Conservation (phyloP, 768 basidiomycete species). For the Strobilomyces dryophilus region DNA sequence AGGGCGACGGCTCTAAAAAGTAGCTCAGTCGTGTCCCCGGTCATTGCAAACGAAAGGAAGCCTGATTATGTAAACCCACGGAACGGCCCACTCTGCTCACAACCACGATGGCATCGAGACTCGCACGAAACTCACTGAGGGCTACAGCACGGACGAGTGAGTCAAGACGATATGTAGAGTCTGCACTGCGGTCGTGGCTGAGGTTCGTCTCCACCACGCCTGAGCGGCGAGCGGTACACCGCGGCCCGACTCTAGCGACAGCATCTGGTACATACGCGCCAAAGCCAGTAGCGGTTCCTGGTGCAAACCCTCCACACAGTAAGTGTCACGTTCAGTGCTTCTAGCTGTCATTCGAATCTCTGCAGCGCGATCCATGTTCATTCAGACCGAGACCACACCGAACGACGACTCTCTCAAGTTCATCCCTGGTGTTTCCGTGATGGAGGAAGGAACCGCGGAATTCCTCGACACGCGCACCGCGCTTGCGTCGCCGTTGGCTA, state of each 20-base stretch:
- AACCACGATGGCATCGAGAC: slow-evolving; percentile 19
- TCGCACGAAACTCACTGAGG: slow-evolving; percentile 16
- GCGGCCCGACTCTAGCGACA: slow-evolving; percentile 33
- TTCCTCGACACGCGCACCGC: slow-evolving; percentile 89
- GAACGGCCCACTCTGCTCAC: slow-evolving; percentile 3
- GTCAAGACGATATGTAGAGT: slow-evolving; percentile 5
- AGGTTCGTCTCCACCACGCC: slow-evolving; percentile 24
- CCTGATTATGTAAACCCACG: slow-evolving; percentile 20
- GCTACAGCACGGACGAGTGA: background rate
- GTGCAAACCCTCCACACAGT: slow-evolving; percentile 33
- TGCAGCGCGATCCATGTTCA: slow-evolving; percentile 88
- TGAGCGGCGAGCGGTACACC: slow-evolving; percentile 20
- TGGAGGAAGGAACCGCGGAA: slow-evolving; percentile 87
- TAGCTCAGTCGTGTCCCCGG: background rate
- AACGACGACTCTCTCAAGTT: slow-evolving; percentile 98
- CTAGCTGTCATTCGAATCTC: background rate
- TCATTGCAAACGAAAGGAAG: background rate
- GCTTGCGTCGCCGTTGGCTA: slow-evolving; percentile 88
- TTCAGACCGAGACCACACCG: slow-evolving; percentile 96
- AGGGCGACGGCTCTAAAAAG: slow-evolving; percentile 4
- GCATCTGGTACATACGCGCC: slow-evolving; percentile 25
- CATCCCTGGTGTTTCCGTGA: slow-evolving; percentile 88
- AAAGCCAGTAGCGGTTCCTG: background rate
- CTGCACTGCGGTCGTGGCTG: slow-evolving; percentile 17
- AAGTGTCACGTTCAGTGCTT: slow-evolving; percentile 6